Evolutionary conservation across 352 stramenopile genomes (phyloP), one percentile per base, ranked within the genome.

Genomic region (Plasmopara halstedii): DNA sequence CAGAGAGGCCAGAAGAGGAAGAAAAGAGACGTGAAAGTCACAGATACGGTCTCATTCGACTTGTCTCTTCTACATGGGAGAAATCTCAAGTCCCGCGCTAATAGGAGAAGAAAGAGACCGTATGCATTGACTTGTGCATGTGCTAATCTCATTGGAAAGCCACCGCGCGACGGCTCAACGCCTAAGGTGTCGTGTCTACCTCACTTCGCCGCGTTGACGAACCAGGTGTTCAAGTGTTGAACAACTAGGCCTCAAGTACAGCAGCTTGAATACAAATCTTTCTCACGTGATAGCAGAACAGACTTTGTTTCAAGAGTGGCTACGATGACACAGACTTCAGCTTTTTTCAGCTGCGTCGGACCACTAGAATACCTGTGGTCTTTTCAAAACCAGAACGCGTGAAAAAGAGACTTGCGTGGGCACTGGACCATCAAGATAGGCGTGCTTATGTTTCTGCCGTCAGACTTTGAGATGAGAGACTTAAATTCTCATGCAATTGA

Each of bases 81-180:
- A 53, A 56, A 44, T 59, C 43, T 56, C 23, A 56, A 31, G n/a
- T n/a, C n/a, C n/a, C n/a, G n/a, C n/a, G n/a, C n/a, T n/a, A n/a
- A n/a, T n/a, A 27, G 23, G 23, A 27, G 23, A 27, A 27, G 23
- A 27, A 27, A 27, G 23, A 27, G 23, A 25, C 27, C 11, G 35
- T 29, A n/a, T 15, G 15, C 13, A 20, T 42, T 47, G 42, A 23
- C 21, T 38, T 45, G 45, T 57, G 57, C 39, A 56, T 42, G 25
- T 29, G 18, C 53, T 38, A 46, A 67, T 63, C 57, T 60, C 39
- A 11, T 22, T 42, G 53, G 60, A 35, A 62, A 57, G 46, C 21
- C 53, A 38, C 38, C 42, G 37, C 56, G 46, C 56, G 51, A 65
- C 56, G 53, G 51, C 56, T 62, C 56, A 36, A 65, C 56, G 43